These are phyloP conservation scores for Porphyrellus cyaneotinctus DNA, from an alignment of 768 basidiomycete genomes.

Conservation along the genomic window DNA sequence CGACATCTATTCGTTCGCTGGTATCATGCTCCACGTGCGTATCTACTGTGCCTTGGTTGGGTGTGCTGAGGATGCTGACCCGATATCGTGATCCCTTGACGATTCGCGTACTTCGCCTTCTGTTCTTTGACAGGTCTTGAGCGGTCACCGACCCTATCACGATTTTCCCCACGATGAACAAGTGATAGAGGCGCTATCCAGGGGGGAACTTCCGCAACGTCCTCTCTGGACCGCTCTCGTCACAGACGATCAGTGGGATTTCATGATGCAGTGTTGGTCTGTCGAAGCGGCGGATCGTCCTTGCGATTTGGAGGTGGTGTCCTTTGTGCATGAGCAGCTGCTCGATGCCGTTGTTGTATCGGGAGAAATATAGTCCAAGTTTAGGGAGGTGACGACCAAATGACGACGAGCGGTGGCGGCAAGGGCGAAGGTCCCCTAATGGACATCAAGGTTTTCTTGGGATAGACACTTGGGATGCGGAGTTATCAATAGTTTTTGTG, in stretches of 20 bases:
- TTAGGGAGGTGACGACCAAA: too few species aligned
- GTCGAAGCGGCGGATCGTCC: slow-evolving; percentile 32
- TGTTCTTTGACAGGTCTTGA: slow-evolving; percentile 16
- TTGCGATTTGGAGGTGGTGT: slow-evolving; percentile 23
- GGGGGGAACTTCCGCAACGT: slow-evolving; percentile 11
- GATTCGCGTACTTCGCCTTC: too few species aligned
- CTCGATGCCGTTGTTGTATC: slow-evolving; percentile 1
- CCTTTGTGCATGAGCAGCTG: slow-evolving; percentile 19
- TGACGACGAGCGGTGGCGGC: not conserved
- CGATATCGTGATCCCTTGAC: too few species aligned
- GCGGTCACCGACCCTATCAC: slow-evolving; percentile 22
- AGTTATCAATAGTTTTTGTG: too few species aligned
- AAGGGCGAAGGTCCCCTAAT: too few species aligned
- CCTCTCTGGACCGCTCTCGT: slow-evolving; percentile 13
- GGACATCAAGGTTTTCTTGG: too few species aligned
- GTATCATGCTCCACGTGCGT: slow-evolving; percentile 25
- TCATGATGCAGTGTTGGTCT: slow-evolving; percentile 26
- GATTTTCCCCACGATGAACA: slow-evolving; percentile 15
- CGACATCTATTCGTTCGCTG: slow-evolving; percentile 37
- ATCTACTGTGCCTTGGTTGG: too few species aligned
- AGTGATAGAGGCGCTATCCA: slow-evolving; percentile 18
- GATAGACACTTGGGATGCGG: too few species aligned
- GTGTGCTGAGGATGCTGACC: too few species aligned
- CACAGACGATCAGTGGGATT: slow-evolving; percentile 20
- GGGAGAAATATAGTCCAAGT: not conserved